These are phyloP conservation scores for Microdochium trichocladiopsis DNA, from an alignment of 2,329 filamentous ascomycete genomes.

Conservation along the genomic window DNA sequence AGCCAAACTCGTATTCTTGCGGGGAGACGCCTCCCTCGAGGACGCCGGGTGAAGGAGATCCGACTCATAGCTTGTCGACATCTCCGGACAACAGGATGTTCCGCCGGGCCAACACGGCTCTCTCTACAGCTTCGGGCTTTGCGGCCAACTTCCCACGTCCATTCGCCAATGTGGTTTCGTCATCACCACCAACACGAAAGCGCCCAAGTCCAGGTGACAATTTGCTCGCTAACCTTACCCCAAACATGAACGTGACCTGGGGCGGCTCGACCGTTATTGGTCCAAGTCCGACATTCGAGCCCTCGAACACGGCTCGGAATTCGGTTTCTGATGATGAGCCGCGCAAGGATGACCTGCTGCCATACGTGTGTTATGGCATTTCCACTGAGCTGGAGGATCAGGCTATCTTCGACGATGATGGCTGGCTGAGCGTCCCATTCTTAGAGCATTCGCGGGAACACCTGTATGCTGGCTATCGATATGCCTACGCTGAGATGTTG, in stretches of 20 bases:
- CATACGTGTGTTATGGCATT: slow-evolving; percentile 43
- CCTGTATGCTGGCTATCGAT: slow-evolving; percentile 53
- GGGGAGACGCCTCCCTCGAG: slow-evolving; percentile 54
- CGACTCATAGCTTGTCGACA: slow-evolving; percentile 48
- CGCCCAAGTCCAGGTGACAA: slow-evolving; percentile 56
- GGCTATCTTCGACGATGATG: slow-evolving; percentile 61
- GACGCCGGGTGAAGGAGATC: slow-evolving; percentile 35
- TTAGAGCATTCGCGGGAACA: slow-evolving; percentile 42
- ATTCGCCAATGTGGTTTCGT: slow-evolving; percentile 29
- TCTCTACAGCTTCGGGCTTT: slow-evolving; percentile 49
- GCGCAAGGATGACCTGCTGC: slow-evolving; percentile 35
- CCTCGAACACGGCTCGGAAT: slow-evolving; percentile 38
- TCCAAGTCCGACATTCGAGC: slow-evolving; percentile 27
- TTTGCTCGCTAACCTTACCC: slow-evolving; percentile 46
- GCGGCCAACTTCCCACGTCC: slow-evolving; percentile 45
- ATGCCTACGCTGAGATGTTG: slow-evolving; percentile 61
- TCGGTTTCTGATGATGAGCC: slow-evolving; percentile 49
- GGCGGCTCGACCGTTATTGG: slow-evolving; percentile 36
- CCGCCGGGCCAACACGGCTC: slow-evolving; percentile 45
- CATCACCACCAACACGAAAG: slow-evolving; percentile 39
- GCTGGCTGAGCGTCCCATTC: slow-evolving; percentile 53
- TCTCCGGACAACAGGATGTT: slow-evolving; percentile 50
- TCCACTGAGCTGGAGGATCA: slow-evolving; percentile 52
- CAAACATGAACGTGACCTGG: slow-evolving; percentile 41
- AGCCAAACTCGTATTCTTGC: slow-evolving; percentile 51